phyloP scores from a whole-genome alignment of 2,329 filamentous ascomycete genomes.

The Monilinia aucupariae region DNA sequence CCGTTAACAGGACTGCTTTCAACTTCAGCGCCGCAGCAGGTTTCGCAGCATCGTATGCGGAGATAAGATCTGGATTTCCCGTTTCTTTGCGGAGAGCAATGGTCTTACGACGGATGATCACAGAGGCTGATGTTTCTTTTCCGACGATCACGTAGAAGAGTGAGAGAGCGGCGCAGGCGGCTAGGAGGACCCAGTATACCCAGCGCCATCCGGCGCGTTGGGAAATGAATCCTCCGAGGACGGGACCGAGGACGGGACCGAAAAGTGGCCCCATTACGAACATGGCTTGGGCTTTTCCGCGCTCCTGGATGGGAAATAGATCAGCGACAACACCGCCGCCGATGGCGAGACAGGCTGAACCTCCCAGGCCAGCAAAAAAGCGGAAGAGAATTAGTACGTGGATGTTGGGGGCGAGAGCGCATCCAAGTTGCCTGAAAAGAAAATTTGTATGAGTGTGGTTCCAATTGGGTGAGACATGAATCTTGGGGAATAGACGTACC shows the following conservation, averaged over 20 bases:
- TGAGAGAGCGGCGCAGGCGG: conserved; percentile 33
- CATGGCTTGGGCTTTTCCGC: conserved; percentile 52
- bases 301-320: conserved; percentile 52
- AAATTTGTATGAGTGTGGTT: conserved; percentile 42
- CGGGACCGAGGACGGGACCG: conserved; percentile 35
- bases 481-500: conserved; percentile 29
- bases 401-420: conserved; percentile 45
- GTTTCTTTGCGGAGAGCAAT: conserved; percentile 34
- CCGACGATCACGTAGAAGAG: conserved; percentile 39
- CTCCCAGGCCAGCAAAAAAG: conserved; percentile 50
- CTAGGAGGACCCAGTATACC: conserved; percentile 44
- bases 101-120: conserved; percentile 41
- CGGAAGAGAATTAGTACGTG: conserved; percentile 51
- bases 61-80: conserved; percentile 45
- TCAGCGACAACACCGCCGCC: conserved; percentile 59
- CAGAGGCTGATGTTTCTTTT: conserved; percentile 46
- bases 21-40: conserved; percentile 27
- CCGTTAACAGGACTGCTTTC: conserved; percentile 26
- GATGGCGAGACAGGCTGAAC: conserved; percentile 45
- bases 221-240: conserved; percentile 36
- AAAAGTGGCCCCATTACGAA: conserved; percentile 41
- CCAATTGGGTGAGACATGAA: conserved; percentile 47
- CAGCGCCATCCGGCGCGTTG: conserved; percentile 37
- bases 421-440: conserved; percentile 41
- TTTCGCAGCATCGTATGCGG: conserved; percentile 30